Evolutionary conservation across 2,329 filamentous ascomycete species (phyloP).

Genomic region (Stagonosporopsis rhizophila): DNA sequence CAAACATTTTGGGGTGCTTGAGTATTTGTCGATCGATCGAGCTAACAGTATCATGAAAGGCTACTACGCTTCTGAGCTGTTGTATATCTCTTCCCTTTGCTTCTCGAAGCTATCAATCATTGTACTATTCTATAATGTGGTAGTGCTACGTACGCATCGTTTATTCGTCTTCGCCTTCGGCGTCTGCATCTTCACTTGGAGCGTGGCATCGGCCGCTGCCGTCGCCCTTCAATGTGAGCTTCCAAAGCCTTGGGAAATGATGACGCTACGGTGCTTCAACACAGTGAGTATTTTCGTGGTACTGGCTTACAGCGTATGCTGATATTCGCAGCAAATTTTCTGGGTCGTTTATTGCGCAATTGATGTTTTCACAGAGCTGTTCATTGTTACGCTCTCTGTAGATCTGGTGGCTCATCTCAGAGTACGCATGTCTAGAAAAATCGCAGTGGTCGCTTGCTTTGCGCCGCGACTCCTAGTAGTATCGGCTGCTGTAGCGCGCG

Average conservation of each 20-base stretch:
- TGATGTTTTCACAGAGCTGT: constrained; percentile 42
- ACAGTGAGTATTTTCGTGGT: constrained; percentile 25
- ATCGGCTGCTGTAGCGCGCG: constrained; percentile 34
- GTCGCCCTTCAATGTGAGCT: constrained; percentile 43
- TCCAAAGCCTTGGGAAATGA: constrained; percentile 40
- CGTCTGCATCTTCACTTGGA: constrained; percentile 39
- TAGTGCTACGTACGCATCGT: constrained; percentile 28
- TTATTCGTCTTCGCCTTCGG: constrained; percentile 29
- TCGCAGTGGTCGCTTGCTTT: constrained; percentile 43
- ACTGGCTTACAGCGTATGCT: background rate
- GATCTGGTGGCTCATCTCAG: constrained; percentile 40
- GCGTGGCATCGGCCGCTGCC: constrained; percentile 31
- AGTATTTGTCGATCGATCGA: constrained; percentile 25
- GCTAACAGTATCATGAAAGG: constrained; percentile 38
- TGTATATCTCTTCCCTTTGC: constrained; percentile 40
- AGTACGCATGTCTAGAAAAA: constrained; percentile 33
- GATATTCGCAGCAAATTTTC: constrained; percentile 37
- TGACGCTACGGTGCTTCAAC: constrained; percentile 39
- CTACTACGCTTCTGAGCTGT: constrained; percentile 44
- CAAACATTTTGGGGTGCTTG: constrained; percentile 31
- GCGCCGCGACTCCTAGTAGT: constrained; percentile 40
- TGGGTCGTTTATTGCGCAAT: constrained; percentile 46
- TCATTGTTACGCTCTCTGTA: constrained; percentile 41
- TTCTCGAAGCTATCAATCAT: constrained; percentile 43
- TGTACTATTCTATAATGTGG: constrained; percentile 37